Conservation (phyloP, 495 filamentous ascomycete genomes). For the Niebla homalea region DNA sequence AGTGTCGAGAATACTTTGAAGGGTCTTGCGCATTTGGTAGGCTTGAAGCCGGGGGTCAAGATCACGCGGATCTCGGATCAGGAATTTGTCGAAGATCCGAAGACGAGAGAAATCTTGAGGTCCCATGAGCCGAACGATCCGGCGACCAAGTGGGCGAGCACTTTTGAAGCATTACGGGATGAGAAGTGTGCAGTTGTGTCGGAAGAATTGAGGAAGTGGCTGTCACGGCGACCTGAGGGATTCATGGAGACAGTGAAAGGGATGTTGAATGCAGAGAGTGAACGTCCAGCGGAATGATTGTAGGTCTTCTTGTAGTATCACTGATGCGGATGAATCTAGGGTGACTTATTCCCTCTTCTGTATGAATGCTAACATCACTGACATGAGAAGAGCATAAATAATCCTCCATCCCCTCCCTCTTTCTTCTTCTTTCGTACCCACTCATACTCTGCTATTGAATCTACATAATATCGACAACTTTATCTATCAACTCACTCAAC, state of each 20-base stretch:
- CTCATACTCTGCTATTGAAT: no score
- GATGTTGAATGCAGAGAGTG: not conserved
- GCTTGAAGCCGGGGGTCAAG: conserved; percentile 14
- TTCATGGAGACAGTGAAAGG: conserved; percentile 20
- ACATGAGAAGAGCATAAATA: no score
- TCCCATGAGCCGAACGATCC: conserved; percentile 21
- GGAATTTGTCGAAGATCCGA: conserved; percentile 26
- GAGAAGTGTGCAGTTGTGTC: conserved; percentile 30
- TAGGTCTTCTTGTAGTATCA: no score
- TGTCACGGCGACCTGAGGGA: conserved; percentile 29
- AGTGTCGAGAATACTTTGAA: conserved; percentile 29
- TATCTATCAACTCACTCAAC: no score
- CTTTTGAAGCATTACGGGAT: conserved; percentile 28
- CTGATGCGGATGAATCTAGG: no score
- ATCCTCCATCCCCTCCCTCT: no score
- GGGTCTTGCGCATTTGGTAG: conserved; percentile 22
- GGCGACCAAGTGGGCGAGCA: conserved; percentile 24
- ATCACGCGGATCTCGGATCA: conserved; percentile 28
- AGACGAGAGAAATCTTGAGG: conserved; percentile 19
- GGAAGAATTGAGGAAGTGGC: conserved; percentile 19
- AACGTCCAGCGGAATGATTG: no score
- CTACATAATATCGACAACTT: no score
- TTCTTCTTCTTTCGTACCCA: no score
- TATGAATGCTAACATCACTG: no score
- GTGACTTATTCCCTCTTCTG: no score